Conservation (phyloP, 257 asterid genomes). For the Schizonepeta tenuifolia region DNA sequence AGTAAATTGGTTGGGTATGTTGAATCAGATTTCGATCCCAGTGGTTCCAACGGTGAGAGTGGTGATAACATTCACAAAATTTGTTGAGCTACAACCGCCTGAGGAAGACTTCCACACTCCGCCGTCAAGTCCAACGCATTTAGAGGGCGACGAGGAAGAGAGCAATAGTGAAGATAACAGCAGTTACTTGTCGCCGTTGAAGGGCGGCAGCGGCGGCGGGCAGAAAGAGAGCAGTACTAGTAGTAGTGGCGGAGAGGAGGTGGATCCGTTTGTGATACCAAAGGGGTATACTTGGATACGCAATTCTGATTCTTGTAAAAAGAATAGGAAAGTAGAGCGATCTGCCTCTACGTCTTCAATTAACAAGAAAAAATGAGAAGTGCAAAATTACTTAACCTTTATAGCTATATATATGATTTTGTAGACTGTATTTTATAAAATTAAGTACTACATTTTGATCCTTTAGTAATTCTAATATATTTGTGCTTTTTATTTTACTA, state of each 20-base stretch:
- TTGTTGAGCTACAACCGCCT: conserved; percentile 62
- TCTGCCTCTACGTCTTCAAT: conserved; percentile 39
- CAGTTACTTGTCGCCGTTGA: conserved; percentile 25
- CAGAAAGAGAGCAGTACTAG: conserved; percentile 27
- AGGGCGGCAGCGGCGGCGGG: conserved; percentile 5
- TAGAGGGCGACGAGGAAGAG: conserved; percentile 33
- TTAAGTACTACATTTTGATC: too few species aligned
- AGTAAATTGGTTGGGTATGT: neutral
- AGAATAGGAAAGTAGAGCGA: conserved; percentile 52
- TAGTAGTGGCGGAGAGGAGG: conserved; percentile 29
- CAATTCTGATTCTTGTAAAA: conserved; percentile 47
- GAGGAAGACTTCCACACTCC: conserved; percentile 75
- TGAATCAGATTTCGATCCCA: conserved; percentile 80
- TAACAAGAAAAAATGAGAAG: too few species aligned
- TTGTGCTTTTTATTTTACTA: too few species aligned
- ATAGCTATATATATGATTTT: too few species aligned
- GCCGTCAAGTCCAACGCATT: conserved; percentile 66
- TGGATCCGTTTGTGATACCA: conserved; percentile 78
- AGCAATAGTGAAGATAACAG: conserved; percentile 19
- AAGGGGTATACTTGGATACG: conserved; percentile 67
- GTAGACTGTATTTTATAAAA: too few species aligned
- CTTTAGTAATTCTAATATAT: too few species aligned
- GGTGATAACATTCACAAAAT: conserved; percentile 84
- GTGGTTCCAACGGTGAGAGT: conserved; percentile 93
- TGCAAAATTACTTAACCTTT: too few species aligned